A percentile compares a stretch with the other conserved stretches of the same genome.
phyloP scores from a whole-genome alignment of 1,284 basidiomycete genomes.

The Pisolithus thermaeus region DNA sequence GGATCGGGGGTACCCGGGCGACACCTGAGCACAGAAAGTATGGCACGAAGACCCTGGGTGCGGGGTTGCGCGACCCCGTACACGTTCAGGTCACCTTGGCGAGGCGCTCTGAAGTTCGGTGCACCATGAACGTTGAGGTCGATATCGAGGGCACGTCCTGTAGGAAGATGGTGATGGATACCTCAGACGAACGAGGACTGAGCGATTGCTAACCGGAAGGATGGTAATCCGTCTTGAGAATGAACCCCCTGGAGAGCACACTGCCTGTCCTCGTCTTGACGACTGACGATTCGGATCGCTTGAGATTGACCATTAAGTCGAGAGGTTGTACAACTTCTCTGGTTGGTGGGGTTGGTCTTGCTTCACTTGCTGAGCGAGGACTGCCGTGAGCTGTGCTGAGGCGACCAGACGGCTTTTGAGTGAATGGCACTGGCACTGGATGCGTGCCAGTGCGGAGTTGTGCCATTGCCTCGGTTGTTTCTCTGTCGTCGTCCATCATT shows the following conservation, averaged over 20 bases:
- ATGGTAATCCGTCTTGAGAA: slow-evolving; percentile 92
- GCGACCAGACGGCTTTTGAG: slow-evolving; percentile 7
- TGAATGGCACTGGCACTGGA: slow-evolving; percentile 10
- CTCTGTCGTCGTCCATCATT: background rate
- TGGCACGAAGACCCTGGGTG: slow-evolving; percentile 86
- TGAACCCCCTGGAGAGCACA: slow-evolving; percentile 86
- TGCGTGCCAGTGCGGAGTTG: background rate
- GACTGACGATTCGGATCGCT: slow-evolving; percentile 62
- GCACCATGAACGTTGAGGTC: slow-evolving; percentile 92
- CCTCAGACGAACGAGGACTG: background rate
- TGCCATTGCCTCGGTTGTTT: background rate
- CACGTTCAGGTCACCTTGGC: slow-evolving; percentile 75
- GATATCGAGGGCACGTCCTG: slow-evolving; percentile 84
- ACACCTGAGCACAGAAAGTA: slow-evolving; percentile 83
- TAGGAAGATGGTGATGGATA: slow-evolving; percentile 3
- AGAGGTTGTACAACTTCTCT: slow-evolving; percentile 25
- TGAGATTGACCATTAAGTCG: slow-evolving; percentile 57
- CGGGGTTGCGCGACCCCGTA: slow-evolving; percentile 96
- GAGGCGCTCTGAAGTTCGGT: slow-evolving; percentile 88
- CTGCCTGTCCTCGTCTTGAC: slow-evolving; percentile 88
- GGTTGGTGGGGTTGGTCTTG: background rate
- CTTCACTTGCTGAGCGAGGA: slow-evolving; percentile 3
- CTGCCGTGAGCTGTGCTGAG: slow-evolving; percentile 2
- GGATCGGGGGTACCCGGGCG: slow-evolving; percentile 58
- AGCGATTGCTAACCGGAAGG: slow-evolving; percentile 56